Evolutionary conservation across 306 rosid species (phyloP), one percentile per base, ranked within the genome.

Genomic region (Castanea sativa): DNA sequence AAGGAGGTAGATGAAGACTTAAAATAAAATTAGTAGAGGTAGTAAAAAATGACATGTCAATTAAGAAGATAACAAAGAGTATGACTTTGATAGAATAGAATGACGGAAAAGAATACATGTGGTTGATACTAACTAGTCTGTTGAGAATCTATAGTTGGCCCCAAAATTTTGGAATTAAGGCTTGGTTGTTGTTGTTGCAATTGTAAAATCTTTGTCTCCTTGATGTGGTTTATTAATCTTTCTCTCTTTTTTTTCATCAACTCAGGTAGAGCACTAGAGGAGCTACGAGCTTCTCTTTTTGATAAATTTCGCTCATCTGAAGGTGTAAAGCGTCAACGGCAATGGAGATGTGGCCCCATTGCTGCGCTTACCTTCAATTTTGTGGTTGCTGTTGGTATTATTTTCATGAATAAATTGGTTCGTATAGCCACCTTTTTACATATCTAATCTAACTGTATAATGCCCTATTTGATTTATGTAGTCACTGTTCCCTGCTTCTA

Each of bases 331-430:
- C 92, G 91, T 67, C 93, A 86, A 69, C 93, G 88, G 77, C 98
- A 86, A 72, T 87, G 84, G 6, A 41, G 82, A 81, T 91, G 92
- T 73, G 97, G 92, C 55, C 97, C 98, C 27, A 92, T 85, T 23
- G 83, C 74, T 25, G 94, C 97, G 69, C 97, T 93, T 33, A 83
- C 88, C 76, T 93, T 93, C 89, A 93, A 91, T 85, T 93, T 91
- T 84, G 70, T 91, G n/a, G 90, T 88, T 76, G 97, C 97, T 70
- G 84, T 93, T 79, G 82, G 92, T 70, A 93, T 93, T 78, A 91
- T 93, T 84, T 93, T 93, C 87, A 74, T 85, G 81, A 93, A 93
- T 75, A 93, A 93, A 89, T 85, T 93, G 98, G 98, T 93, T 76
- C 1, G 96, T 83, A 71, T 83, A 45, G 77, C 71, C 6, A 43